These are phyloP conservation scores for Yamagishiella unicocca DNA, from an alignment of 139 green algal genomes.

Conservation along the genomic window DNA sequence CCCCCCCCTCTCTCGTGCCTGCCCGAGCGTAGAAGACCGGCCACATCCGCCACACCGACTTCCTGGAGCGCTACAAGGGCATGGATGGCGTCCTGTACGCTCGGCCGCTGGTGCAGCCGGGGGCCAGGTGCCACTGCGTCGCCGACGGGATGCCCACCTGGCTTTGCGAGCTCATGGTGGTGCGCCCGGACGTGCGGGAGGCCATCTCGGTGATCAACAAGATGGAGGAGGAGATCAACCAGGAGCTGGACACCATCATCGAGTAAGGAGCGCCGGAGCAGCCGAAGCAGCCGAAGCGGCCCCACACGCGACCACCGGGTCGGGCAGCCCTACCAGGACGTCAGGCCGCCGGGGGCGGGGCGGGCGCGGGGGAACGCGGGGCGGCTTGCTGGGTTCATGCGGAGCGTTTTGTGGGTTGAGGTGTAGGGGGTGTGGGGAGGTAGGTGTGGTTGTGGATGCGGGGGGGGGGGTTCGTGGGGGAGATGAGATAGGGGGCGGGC, in stretches of 20 bases:
- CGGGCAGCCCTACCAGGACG: too few species aligned
- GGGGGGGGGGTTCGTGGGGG: too few species aligned
- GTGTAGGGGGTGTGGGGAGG: too few species aligned
- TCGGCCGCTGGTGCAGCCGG: conserved; percentile 72
- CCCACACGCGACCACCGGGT: too few species aligned
- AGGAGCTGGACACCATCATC: conserved; percentile 57
- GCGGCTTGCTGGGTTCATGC: too few species aligned
- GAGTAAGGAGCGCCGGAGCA: background rate
- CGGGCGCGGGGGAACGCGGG: too few species aligned
- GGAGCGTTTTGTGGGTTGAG: too few species aligned
- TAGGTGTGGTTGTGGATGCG: too few species aligned
- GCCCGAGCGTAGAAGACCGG: conserved; percentile 57
- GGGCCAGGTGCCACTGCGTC: conserved; percentile 65
- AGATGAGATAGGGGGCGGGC: too few species aligned
- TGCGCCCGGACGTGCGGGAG: conserved; percentile 75
- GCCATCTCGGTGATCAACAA: conserved; percentile 79
- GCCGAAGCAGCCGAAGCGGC: too few species aligned
- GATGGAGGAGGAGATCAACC: conserved; percentile 65
- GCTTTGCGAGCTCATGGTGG: conserved; percentile 83
- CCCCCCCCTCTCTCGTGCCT: background rate
- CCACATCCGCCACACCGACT: conserved; percentile 64
- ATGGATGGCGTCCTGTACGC: conserved; percentile 84
- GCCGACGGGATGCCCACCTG: conserved; percentile 91
- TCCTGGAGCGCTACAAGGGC: conserved; percentile 53
- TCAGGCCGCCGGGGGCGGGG: too few species aligned